Conservation (phyloP, 495 filamentous ascomycete species). For the Haplographium delicatum region DNA sequence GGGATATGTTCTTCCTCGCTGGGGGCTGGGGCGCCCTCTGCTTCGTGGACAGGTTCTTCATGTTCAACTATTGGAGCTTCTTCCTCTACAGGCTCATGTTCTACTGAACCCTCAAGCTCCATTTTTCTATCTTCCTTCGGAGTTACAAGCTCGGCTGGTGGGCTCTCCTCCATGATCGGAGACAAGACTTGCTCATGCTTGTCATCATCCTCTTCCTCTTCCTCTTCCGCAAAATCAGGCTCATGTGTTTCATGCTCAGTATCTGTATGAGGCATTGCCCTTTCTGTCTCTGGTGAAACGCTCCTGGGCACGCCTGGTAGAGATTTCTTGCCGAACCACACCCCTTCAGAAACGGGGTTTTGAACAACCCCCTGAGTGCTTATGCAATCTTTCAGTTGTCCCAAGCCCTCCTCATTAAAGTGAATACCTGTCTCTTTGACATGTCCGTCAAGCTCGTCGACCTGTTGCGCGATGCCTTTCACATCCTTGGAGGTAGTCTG, state of each 20-base stretch:
- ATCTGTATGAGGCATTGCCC: too few relatives aligned
- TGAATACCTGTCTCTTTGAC: neutral
- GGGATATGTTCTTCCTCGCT: too few relatives aligned
- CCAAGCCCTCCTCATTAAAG: neutral
- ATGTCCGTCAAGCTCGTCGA: constrained; percentile 9
- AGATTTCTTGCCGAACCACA: neutral
- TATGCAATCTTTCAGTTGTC: neutral
- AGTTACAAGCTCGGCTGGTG: neutral
- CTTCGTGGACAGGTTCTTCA: neutral
- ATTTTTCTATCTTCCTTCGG: neutral
- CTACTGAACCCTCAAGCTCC: neutral
- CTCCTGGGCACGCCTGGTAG: neutral
- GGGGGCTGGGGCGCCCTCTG: neutral
- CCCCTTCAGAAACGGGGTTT: neutral
- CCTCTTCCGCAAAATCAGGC: neutral
- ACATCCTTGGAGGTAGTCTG: constrained; percentile 3
- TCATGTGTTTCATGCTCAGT: neutral
- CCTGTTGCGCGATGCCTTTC: neutral
- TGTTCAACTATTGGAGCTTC: neutral
- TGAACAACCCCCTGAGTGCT: neutral
- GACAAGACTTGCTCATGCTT: neutral
- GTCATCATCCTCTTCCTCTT: neutral
- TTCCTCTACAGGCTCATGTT: neutral
- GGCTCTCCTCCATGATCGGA: neutral
- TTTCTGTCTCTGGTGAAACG: neutral